phyloP scores from a whole-genome alignment of 1,284 basidiomycete species.

The Trichosporon inkin region DNA sequence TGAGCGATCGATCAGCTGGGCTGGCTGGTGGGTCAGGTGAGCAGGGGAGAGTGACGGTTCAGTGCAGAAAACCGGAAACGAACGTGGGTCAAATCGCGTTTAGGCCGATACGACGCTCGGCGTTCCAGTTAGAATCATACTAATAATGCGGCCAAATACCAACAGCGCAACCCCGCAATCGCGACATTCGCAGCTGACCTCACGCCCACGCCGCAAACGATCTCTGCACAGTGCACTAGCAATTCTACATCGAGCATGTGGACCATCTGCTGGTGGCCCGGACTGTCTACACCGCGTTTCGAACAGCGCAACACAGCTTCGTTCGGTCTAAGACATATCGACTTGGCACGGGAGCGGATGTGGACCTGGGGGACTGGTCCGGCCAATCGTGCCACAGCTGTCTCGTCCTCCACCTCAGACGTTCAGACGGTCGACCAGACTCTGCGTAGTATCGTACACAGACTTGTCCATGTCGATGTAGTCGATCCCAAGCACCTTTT shows the following conservation, averaged over 20 bases:
- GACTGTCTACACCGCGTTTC: background rate
- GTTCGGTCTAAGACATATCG: background rate
- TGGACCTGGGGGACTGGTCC: background rate
- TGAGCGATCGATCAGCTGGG: background rate
- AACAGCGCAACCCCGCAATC: no score
- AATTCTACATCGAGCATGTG: background rate
- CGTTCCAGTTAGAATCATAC: background rate
- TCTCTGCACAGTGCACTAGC: background rate
- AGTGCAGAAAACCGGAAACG: background rate
- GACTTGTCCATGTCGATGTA: constrained; percentile 34
- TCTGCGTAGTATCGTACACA: constrained; percentile 38
- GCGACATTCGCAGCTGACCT: background rate
- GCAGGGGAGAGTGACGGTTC: background rate
- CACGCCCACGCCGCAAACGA: background rate
- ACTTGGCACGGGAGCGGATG: background rate
- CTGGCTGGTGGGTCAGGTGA: constrained; percentile 4
- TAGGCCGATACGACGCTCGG: background rate
- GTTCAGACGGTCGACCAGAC: constrained; percentile 34
- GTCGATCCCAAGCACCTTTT: constrained; percentile 38
- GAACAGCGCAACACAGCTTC: no score
- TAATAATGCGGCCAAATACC: no score
- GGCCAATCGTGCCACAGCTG: no score
- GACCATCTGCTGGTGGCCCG: background rate
- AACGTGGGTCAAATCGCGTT: background rate
- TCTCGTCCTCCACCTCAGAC: background rate